Evolutionary conservation across 768 basidiomycete genomes (phyloP).

Genomic region (Mycena kentingensis): DNA sequence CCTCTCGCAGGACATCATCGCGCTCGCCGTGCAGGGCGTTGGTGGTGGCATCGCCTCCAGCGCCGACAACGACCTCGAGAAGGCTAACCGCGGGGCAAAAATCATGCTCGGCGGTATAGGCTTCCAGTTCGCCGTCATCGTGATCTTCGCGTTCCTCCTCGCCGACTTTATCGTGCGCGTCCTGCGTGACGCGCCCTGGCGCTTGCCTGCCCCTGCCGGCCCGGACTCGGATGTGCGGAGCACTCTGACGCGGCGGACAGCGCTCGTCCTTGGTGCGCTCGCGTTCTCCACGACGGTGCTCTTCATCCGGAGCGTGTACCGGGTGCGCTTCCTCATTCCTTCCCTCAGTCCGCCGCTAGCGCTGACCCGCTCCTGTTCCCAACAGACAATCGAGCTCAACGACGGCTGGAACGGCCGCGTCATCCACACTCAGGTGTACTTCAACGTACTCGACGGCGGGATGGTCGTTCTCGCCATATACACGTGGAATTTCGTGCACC

Average conservation of each 20-base stretch:
- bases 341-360: conserved; percentile 25
- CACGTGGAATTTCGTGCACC: conserved; percentile 9
- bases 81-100: conserved; percentile 4
- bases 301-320: conserved; percentile 44
- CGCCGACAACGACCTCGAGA: background rate
- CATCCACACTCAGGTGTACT: conserved; percentile 47
- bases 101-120: conserved; percentile 63
- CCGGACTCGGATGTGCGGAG: background rate
- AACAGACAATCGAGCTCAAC: conserved; percentile 49
- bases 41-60: conserved; percentile 14
- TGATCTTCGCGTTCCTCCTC: conserved; percentile 41
- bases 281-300: conserved; percentile 42
- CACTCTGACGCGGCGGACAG: background rate
- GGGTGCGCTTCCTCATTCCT: background rate
- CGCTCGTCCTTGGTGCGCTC: conserved; percentile 38
- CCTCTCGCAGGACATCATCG: conserved; percentile 1
- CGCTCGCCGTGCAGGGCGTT: conserved; percentile 6
- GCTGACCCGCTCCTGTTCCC: conserved; percentile 40
- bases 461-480: conserved; percentile 13
- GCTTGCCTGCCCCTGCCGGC: background rate
- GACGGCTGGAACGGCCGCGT: conserved; percentile 54
- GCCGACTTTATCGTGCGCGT: conserved; percentile 53
- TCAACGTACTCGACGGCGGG: conserved; percentile 9
- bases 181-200: conserved; percentile 36
- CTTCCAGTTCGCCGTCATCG: conserved; percentile 56